Evolutionary conservation across 345 rosid genomes (phyloP).

Genomic region (Chamaenerion angustifolium): DNA sequence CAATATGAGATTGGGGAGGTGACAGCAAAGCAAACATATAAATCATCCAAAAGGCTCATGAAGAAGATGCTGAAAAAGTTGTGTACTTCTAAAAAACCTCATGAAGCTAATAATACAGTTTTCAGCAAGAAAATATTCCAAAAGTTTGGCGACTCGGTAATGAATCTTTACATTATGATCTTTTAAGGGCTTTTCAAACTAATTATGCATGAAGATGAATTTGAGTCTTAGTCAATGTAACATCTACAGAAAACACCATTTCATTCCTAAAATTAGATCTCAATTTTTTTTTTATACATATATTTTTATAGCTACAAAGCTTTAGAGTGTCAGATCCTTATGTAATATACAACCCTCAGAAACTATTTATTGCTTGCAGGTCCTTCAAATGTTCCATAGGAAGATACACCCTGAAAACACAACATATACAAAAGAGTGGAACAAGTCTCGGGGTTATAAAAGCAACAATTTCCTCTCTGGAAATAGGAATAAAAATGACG

Average conservation of each 20-base stretch:
- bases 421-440: constrained; percentile 15
- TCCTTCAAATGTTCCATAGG: constrained; percentile 46
- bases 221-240: not conserved
- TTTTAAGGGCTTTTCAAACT: no score
- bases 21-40: constrained; percentile 31
- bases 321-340: no score
- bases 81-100: constrained; percentile 20
- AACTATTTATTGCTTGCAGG: constrained; percentile 32
- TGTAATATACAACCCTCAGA: not conserved
- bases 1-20: constrained; percentile 24
- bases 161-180: no score
- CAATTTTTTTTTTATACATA: no score
- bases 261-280: no score
- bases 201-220: no score
- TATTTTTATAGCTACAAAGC: no score
- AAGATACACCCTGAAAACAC: constrained; percentile 70
- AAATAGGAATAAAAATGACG: constrained; percentile 10
- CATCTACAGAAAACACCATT: not conserved
- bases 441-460: constrained; percentile 9
- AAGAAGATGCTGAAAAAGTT: constrained; percentile 57
- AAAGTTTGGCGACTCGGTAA: constrained; percentile 37
- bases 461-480: constrained; percentile 11
- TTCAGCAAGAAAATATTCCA: constrained; percentile 44
- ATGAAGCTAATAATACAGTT: constrained; percentile 17
- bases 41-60: constrained; percentile 41